Base-by-base conservation (phyloP, 805 yeast genomes). In the Suhomyces kilbournensis region DNA sequence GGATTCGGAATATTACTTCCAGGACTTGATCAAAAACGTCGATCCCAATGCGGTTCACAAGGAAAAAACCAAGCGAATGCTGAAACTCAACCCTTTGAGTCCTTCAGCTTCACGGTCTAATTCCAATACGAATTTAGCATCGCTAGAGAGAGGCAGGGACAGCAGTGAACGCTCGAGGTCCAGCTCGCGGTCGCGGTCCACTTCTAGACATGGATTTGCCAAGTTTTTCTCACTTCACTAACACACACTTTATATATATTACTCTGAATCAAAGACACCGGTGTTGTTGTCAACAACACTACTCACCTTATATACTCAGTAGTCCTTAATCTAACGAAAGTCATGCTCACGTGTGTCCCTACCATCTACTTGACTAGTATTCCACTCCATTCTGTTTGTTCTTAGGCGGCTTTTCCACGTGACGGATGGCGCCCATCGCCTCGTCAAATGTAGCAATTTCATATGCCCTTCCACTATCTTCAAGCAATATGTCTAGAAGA, bases 1-100 rank as follows among this genome's bases (percentile, higher is more conserved):
- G n/a, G 69, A 67, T 25, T 57, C 66, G 7, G 68, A 65, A 44
- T 48, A 56, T n/a, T 75, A 74, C 57, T 75, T 75, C 54, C 64
- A 64, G 50, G 63, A 70, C 53, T 70, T 70, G 71, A 55, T 74
- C 7, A 63, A 61, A 38, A 52, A 58, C 22, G 62, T 69, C 22
- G 74, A 69, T 48, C 10, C 38, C 17, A 20, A 20, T 8, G 34
- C 30, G 10, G 10, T 47, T 14, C 10, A 20, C 17, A 59, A 56
- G 49, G 66, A 63, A 10, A 63, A 60, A 45, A 42, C 54, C 38
- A 57, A 57, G 48, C 55, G 57, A 30, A 56, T 53, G 50, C 53
- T 48, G 28, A 55, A 49, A 48, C 42, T 53, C 14, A 50, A 49
- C 14, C 49, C 56, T 1, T 49, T 61, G 23, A 61, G 64, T 51